A percentile compares a stretch with the other conserved stretches of the same genome.
Evolutionary conservation across 2,329 filamentous ascomycete species (phyloP).

Genomic region (Grosmannia penicillata): DNA sequence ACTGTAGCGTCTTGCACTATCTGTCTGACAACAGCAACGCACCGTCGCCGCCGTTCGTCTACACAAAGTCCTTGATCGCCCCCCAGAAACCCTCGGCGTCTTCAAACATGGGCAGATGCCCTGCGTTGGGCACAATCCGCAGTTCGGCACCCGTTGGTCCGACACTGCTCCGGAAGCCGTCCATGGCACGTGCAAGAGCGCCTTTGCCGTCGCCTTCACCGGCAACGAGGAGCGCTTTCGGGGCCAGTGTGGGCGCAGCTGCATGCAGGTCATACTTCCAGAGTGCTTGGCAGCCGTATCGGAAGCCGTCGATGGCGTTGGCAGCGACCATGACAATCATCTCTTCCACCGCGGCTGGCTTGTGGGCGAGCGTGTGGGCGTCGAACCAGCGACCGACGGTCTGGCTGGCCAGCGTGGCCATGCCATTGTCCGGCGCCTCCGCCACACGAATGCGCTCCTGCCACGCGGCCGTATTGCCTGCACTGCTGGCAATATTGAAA

Average conservation of each 20-base stretch:
- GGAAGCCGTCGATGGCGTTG: slow-evolving; percentile 59
- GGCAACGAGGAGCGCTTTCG: slow-evolving; percentile 54
- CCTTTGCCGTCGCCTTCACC: slow-evolving; percentile 57
- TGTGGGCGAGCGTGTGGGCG: slow-evolving; percentile 29
- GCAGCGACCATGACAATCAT: slow-evolving; percentile 54
- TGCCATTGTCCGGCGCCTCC: slow-evolving; percentile 34
- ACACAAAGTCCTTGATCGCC: slow-evolving; percentile 9
- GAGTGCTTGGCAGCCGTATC: slow-evolving; percentile 51
- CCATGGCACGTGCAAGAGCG: slow-evolving; percentile 66
- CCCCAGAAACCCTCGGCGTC: slow-evolving; percentile 39
- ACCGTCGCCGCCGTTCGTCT: no score
- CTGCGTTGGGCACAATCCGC: slow-evolving; percentile 52
- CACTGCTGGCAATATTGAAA: slow-evolving; percentile 58
- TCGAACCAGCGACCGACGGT: slow-evolving; percentile 76
- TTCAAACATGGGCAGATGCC: slow-evolving; percentile 73
- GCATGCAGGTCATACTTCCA: slow-evolving; percentile 55
- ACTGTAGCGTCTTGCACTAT: no score
- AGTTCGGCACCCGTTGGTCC: slow-evolving; percentile 42
- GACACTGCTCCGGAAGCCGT: slow-evolving; percentile 48
- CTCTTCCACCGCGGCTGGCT: slow-evolving; percentile 29
- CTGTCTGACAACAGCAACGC: no score
- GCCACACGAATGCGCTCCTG: slow-evolving; percentile 58
- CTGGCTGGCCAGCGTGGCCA: slow-evolving; percentile 48
- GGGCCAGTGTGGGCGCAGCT: slow-evolving; percentile 35
- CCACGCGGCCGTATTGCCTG: slow-evolving; percentile 67